Conservation (phyloP, 106 monocot genomes). For the Allium fistulosum region DNA sequence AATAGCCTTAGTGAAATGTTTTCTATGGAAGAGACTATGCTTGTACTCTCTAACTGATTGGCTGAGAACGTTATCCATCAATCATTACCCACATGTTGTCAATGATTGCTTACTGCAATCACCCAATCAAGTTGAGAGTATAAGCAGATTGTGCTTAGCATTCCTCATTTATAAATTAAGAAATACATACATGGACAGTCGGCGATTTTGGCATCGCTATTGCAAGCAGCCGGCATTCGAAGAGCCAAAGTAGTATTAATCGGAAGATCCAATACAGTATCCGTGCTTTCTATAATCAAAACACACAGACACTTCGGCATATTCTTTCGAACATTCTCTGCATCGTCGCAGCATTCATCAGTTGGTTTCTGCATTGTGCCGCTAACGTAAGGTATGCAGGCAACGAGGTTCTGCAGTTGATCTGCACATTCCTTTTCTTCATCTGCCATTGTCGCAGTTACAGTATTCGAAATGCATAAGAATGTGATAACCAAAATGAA, state of each 20-base stretch:
- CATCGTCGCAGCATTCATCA: constrained; percentile 27
- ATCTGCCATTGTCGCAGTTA: constrained; percentile 5
- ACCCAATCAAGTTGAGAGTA: too few species aligned
- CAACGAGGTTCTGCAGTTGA: constrained; percentile 32
- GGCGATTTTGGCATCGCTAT: constrained; percentile 36
- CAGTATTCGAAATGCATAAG: not conserved
- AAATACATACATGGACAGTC: constrained; percentile 21
- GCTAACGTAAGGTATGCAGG: constrained; percentile 37
- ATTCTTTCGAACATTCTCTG: constrained; percentile 23
- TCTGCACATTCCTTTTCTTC: constrained; percentile 33
- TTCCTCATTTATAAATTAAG: too few species aligned
- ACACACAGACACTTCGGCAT: constrained; percentile 37
- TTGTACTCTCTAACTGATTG: too few species aligned
- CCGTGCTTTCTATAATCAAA: constrained; percentile 35
- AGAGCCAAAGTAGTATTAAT: constrained; percentile 42
- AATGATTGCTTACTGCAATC: too few species aligned
- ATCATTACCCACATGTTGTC: too few species aligned
- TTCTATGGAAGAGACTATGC: too few species aligned
- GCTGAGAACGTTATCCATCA: too few species aligned
- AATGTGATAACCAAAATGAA: not conserved
- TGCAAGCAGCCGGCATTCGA: constrained; percentile 35
- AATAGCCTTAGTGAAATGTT: too few species aligned
- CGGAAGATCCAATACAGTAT: constrained; percentile 21
- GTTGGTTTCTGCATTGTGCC: constrained; percentile 26
- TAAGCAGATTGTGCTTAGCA: too few species aligned